Conservation (phyloP, 208 protist species). For the Phytomonas serpens region DNA sequence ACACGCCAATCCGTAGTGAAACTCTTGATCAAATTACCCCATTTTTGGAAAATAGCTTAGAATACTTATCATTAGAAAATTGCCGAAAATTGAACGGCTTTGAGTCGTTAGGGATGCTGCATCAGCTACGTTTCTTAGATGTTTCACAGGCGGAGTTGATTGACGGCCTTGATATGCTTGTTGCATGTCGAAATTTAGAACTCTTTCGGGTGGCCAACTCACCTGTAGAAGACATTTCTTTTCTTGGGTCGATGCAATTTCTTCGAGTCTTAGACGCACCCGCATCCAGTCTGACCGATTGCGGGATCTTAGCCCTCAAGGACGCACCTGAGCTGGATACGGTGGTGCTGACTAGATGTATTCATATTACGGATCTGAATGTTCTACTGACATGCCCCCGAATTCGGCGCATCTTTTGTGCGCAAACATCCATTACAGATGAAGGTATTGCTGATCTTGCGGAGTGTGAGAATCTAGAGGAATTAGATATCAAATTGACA, state of each 20-base stretch:
- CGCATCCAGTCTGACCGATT: constrained; percentile 43
- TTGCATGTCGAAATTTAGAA: constrained; percentile 46
- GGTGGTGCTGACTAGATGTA: constrained; percentile 56
- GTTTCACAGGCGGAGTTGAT: constrained; percentile 42
- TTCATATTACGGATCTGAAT: constrained; percentile 71
- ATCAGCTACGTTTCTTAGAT: constrained; percentile 62
- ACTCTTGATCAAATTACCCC: constrained; percentile 50
- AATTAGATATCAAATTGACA: constrained; percentile 70
- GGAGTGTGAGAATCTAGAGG: constrained; percentile 53
- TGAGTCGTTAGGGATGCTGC: constrained; percentile 37
- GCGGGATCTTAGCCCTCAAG: constrained; percentile 46
- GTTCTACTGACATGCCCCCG: constrained; percentile 62
- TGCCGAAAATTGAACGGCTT: constrained; percentile 42
- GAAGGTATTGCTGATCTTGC: constrained; percentile 54
- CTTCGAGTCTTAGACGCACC: constrained; percentile 66
- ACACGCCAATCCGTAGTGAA: constrained; percentile 45
- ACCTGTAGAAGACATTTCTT: constrained; percentile 49
- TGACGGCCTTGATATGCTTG: constrained; percentile 44
- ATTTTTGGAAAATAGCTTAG: constrained; percentile 29
- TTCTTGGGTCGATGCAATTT: constrained; percentile 33
- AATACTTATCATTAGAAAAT: constrained; percentile 61
- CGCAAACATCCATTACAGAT: constrained; percentile 50
- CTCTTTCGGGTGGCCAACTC: constrained; percentile 59
- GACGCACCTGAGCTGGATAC: constrained; percentile 55
- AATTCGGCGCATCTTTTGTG: constrained; percentile 66